Conservation (phyloP, 495 filamentous ascomycete genomes). For the Massariosphaeria phaeospora region DNA sequence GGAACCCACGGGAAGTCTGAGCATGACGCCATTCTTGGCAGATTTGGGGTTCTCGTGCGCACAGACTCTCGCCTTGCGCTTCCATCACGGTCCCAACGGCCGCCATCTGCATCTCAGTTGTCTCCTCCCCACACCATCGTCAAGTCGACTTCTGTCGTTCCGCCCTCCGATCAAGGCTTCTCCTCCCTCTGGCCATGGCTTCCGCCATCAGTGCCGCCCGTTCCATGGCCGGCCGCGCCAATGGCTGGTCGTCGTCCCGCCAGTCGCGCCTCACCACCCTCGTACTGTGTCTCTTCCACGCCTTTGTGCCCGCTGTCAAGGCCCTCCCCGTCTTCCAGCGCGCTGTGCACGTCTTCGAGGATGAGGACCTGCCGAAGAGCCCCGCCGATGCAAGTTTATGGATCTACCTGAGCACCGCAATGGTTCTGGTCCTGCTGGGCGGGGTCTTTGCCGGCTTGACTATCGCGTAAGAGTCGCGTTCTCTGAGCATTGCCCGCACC, state of each 20-base stretch:
- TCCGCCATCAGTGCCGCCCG: slow-evolving; percentile 12
- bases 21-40: no score
- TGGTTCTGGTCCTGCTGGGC: slow-evolving; percentile 73
- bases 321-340: slow-evolving; percentile 20
- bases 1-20: no score
- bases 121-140: no score
- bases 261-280: slow-evolving; percentile 50
- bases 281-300: slow-evolving; percentile 48
- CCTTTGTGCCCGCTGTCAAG: slow-evolving; percentile 42
- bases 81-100: no score
- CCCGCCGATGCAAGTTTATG: slow-evolving; percentile 57
- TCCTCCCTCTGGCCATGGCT: slow-evolving; percentile 8
- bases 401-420: slow-evolving; percentile 64
- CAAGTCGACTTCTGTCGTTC: neutral
- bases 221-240: slow-evolving; percentile 1
- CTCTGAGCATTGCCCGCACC: neutral
- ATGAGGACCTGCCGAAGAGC: slow-evolving; percentile 41
- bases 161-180: neutral
- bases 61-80: no score
- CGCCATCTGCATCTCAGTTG: no score
- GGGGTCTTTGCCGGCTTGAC: slow-evolving; percentile 96
- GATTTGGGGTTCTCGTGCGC: no score
- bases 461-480: slow-evolving; percentile 56
- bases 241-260: slow-evolving; percentile 43
- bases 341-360: slow-evolving; percentile 13